Evolutionary conservation across 1,139 yeast genomes (phyloP), one percentile per base, ranked within the genome.

Genomic region (Zygosaccharomyces sapae): DNA sequence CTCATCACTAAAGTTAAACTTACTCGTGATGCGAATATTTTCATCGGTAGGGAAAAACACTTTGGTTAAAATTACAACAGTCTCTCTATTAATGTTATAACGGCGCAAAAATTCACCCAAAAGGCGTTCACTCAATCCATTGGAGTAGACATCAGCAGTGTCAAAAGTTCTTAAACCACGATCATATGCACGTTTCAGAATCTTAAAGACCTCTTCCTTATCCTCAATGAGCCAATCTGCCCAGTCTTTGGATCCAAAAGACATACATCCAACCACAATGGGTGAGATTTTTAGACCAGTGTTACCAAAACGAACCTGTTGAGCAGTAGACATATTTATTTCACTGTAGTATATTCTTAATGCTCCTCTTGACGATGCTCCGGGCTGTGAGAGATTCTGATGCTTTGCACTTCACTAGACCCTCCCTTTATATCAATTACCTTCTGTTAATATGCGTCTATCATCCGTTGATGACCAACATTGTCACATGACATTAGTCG

Each of bases 191-290:
- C 66, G 66, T 47, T 75, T 73, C 53, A 75, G 55, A 16, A 74
- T 63, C n/a, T 51, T 48, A 41, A 68, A 57, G 30, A 63, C 48
- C 46, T 56, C 42, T 36, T 70, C 68, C 43, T 69, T 67, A 41
- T 69, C 66, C 13, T 66, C 70, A n/a, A 70, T 38, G 3, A 72
- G 69, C 78, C 77, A 74, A 19, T 64, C 66, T 3, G 59, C 68
- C 71, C 72, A 72, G 16, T 46, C 43, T 46, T 70, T 71, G 25
- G 57, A 49, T 6, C 80, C 80, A 53, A 60, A 76, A 2, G 75
- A 61, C 79, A 75, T 74, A 53, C 79, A 75, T 33, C 80, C 80
- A 16, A 75, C 71, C 45, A 76, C 69, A 16, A 76, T 57, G 41
- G 70, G 70, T 10, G 80, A 70, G 20, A 75, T 63, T 45, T 69